Evolutionary conservation across 306 rosid genomes (phyloP).

Genomic region (Gillenia trifoliata): DNA sequence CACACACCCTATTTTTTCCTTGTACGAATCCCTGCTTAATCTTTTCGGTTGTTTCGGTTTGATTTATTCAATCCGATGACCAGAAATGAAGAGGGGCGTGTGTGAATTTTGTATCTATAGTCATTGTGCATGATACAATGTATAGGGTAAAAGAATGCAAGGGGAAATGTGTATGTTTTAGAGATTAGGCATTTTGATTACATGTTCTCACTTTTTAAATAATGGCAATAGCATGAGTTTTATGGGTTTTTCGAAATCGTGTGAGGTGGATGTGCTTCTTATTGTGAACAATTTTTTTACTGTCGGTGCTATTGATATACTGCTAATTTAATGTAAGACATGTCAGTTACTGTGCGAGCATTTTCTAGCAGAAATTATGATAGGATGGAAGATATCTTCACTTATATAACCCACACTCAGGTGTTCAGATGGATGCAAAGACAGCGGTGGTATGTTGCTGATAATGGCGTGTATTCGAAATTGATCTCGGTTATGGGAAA

Average conservation of each 20-base stretch:
- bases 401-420: slow-evolving; percentile 44
- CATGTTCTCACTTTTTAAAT: not conserved
- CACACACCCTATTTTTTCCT: too few relatives aligned
- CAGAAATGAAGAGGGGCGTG: too few relatives aligned
- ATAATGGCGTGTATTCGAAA: slow-evolving; percentile 86
- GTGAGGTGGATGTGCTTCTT: not conserved
- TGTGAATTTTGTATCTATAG: not conserved
- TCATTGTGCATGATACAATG: not conserved
- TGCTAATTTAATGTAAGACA: not conserved
- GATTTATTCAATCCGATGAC: too few relatives aligned
- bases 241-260: not conserved
- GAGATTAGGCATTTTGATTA: not conserved
- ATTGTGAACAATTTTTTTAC: not conserved
- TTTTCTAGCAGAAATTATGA: not conserved
- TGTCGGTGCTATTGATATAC: not conserved
- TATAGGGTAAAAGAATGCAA: not conserved
- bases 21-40: too few relatives aligned
- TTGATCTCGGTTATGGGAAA: slow-evolving; percentile 85
- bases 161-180: not conserved
- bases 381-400: slow-evolving; percentile 8
- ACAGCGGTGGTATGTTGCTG: slow-evolving; percentile 90
- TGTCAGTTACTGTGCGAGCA: not conserved
- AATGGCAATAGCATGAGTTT: not conserved
- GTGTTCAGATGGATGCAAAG: slow-evolving; percentile 99
- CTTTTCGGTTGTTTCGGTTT: too few relatives aligned